These are phyloP conservation scores for Suillus variegatus DNA, from an alignment of 768 basidiomycete genomes.

Conservation along the genomic window DNA sequence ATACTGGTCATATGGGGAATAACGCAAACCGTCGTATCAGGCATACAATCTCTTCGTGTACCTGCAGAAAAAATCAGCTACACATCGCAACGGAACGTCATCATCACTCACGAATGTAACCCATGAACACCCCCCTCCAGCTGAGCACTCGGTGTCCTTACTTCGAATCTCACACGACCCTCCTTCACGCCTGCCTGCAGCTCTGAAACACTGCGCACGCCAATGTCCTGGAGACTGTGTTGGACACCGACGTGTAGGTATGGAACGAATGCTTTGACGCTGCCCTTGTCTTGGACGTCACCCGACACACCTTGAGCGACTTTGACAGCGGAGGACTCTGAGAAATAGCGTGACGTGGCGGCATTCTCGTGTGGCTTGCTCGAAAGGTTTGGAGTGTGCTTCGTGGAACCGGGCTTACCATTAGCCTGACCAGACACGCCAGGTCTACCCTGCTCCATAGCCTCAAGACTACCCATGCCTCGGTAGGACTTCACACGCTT, in stretches of 20 bases:
- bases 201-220: conserved; percentile 65
- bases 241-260: conserved; percentile 82
- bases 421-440: conserved; percentile 21
- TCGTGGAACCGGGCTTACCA: conserved; percentile 35
- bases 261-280: conserved; percentile 89
- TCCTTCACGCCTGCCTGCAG: conserved; percentile 65
- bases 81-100: conserved; percentile 3
- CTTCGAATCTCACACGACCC: conserved; percentile 83
- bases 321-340: conserved; percentile 74
- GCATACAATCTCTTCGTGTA: conserved; percentile 62
- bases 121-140: conserved; percentile 96
- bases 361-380: conserved; percentile 76
- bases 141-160: conserved; percentile 93
- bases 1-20: not conserved
- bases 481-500: conserved; percentile 99
- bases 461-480: conserved; percentile 96
- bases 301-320: conserved; percentile 97
- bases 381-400: conserved; percentile 51
- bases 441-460: conserved; percentile 81
- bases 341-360: conserved; percentile 80
- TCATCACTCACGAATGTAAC: conserved; percentile 78
- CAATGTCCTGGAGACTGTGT: conserved; percentile 94
- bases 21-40: conserved; percentile 17
- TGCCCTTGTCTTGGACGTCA: conserved; percentile 97
- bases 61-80: conserved; percentile 29